These are phyloP conservation scores for Jatropha podagrica DNA, from an alignment of 441 rosid genomes.

Conservation along the genomic window DNA sequence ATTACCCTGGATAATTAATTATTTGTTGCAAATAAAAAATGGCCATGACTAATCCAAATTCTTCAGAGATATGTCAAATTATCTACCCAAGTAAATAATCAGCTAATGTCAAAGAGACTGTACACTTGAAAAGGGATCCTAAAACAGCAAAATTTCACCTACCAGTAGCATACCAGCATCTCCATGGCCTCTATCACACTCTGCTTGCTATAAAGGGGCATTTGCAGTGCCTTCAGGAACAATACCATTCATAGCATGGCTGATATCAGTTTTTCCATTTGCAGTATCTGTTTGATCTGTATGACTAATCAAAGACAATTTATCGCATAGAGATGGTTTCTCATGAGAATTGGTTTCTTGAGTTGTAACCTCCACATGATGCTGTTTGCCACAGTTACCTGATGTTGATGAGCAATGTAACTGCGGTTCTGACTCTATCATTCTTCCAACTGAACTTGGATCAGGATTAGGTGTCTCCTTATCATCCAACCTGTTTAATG, in stretches of 20 bases:
- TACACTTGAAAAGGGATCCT: neutral
- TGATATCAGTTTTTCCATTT: constrained; percentile 14
- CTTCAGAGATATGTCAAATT: neutral
- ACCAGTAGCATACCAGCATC: constrained; percentile 9
- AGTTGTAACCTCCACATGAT: constrained; percentile 16
- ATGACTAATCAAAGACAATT: constrained; percentile 14
- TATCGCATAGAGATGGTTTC: constrained; percentile 1
- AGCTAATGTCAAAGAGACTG: neutral
- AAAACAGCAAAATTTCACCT: constrained; percentile 1
- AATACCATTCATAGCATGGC: constrained; percentile 1
- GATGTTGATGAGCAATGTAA: constrained; percentile 5
- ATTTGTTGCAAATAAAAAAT: neutral
- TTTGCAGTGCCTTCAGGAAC: constrained; percentile 6
- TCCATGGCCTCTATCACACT: constrained; percentile 9
- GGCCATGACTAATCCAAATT: neutral
- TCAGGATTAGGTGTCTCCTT: neutral
- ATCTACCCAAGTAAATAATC: neutral
- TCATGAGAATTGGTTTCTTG: constrained; percentile 19
- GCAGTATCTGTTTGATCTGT: constrained; percentile 13
- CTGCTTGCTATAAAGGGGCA: constrained; percentile 11
- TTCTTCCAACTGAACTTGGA: constrained; percentile 8
- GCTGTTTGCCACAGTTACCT: constrained; percentile 5
- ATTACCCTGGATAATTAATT: neutral
- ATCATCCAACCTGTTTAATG: constrained; percentile 8
- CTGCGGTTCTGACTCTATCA: constrained; percentile 13